These are phyloP conservation scores for Chenopodium suecicum DNA, from an alignment of 148 eudicot genomes.

Conservation along the genomic window DNA sequence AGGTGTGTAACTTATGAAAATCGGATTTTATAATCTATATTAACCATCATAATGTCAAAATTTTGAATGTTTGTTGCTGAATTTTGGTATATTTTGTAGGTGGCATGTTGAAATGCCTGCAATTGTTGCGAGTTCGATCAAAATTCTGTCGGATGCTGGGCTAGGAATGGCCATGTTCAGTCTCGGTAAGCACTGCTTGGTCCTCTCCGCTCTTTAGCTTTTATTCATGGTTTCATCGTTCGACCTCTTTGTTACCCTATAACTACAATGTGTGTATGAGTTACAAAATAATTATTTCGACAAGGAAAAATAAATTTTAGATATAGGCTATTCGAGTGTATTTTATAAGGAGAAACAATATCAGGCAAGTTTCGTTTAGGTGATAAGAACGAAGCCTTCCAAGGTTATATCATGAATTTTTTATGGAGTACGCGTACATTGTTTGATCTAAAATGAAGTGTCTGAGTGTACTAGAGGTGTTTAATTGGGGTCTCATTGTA, in stretches of 20 bases:
- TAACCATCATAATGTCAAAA: background rate
- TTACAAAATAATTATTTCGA: no score
- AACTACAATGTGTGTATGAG: no score
- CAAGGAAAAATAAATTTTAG: no score
- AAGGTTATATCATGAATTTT: background rate
- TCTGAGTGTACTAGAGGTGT: background rate
- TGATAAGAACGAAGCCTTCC: background rate
- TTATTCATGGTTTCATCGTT: background rate
- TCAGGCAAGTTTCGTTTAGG: background rate
- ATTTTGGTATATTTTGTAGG: slow-evolving; percentile 29
- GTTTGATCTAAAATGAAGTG: background rate
- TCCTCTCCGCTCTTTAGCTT: background rate
- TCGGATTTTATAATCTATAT: background rate
- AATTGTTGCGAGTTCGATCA: slow-evolving; percentile 63
- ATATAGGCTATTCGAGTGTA: no score
- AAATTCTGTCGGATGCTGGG: slow-evolving; percentile 81
- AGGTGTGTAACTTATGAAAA: slow-evolving; percentile 31
- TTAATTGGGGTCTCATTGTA: background rate
- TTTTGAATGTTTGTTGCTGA: no score
- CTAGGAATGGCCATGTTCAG: slow-evolving; percentile 98
- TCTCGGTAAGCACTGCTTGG: slow-evolving; percentile 46
- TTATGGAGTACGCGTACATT: background rate
- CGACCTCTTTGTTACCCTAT: background rate
- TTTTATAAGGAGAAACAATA: background rate
- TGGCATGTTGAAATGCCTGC: slow-evolving; percentile 74